Percentiles rank a stretch among this genome's conserved stretches.
These are phyloP conservation scores for Protomyces pachydermus DNA, from an alignment of 1,139 yeast species.

Conservation along the genomic window DNA sequence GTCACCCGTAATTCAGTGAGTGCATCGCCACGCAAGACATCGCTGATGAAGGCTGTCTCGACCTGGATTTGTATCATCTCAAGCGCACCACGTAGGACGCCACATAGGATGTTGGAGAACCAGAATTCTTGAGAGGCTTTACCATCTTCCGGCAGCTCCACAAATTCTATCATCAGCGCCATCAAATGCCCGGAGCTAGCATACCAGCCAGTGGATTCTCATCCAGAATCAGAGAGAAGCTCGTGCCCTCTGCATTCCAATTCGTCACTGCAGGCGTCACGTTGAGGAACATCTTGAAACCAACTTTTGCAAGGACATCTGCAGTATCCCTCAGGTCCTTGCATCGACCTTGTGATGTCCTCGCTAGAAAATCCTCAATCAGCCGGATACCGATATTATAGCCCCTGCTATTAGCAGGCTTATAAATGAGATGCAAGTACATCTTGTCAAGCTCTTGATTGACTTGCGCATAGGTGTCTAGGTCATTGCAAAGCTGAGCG, in stretches of 20 bases:
- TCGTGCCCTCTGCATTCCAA: conserved; percentile 72
- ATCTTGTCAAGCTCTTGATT: conserved; percentile 78
- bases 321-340: conserved; percentile 77
- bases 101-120: conserved; percentile 88
- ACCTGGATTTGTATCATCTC: conserved; percentile 96
- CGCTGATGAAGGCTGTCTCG: conserved; percentile 74
- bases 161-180: conserved; percentile 56
- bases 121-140: conserved; percentile 70
- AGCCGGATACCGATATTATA: conserved; percentile 86
- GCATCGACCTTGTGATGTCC: conserved; percentile 80
- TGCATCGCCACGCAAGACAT: conserved; percentile 75
- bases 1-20: conserved; percentile 72
- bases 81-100: conserved; percentile 83
- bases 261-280: conserved; percentile 69
- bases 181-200: not conserved
- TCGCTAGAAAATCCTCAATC: conserved; percentile 88
- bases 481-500: conserved; percentile 85
- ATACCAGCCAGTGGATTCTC: conserved; percentile 74
- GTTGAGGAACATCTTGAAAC: conserved; percentile 83
- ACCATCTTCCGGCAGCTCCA: conserved; percentile 78
- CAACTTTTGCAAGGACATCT: conserved; percentile 77
- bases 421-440: conserved; percentile 38
- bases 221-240: conserved; percentile 64
- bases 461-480: conserved; percentile 69
- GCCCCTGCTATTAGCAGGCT: conserved; percentile 44